Base-by-base conservation (phyloP, 805 yeast genomes). In the Starmerella ratchasimensis region DNA sequence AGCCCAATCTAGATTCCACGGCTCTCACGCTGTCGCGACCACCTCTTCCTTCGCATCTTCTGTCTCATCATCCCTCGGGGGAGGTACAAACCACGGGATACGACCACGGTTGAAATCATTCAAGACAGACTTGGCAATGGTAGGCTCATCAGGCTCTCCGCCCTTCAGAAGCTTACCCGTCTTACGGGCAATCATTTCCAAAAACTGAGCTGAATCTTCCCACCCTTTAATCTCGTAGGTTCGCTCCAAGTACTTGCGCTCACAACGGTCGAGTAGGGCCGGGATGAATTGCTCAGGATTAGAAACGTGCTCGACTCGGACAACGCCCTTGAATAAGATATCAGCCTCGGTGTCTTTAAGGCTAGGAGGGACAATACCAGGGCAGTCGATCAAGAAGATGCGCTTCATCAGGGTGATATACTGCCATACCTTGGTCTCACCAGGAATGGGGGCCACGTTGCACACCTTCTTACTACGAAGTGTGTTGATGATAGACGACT, bases 371-470 rank as follows among this genome's bases (percentile, higher is more conserved):
- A 88, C 98, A 55, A 88, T 88, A 62, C 98, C 98, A 2, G 98
- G 98, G 67, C 98, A 90, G 63, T 88, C 98, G 53, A 88, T 90
- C 52, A 88, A 65, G 62, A 86, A 88, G 36, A 88, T 88, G 48
- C 88, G 72, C 68, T 88, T 88, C 96, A 90, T 88, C 52, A 88
- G 67, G 3, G 98, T 86, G 53, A 88, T 86, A 64, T 88, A 88
- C 66, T 88, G 98, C 98, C 98, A 88, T 31, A 88, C 96, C 61
- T 88, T 88, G 25, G 98, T 88, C 58, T 88, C 98, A 59, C 98
- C 98, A 22, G 98, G 98, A 52, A 88, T 84, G 33, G 98, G 98
- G 1, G 98, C 98, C 33, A 88, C 97, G 31, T 71, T 76, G 64
- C 97, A 90, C 33, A 88, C 98, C 64, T 88, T 90, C 71, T 90